Base-by-base conservation (phyloP, 225 moss, liverwort and hornwort species). In the Lunularia cruciata region DNA sequence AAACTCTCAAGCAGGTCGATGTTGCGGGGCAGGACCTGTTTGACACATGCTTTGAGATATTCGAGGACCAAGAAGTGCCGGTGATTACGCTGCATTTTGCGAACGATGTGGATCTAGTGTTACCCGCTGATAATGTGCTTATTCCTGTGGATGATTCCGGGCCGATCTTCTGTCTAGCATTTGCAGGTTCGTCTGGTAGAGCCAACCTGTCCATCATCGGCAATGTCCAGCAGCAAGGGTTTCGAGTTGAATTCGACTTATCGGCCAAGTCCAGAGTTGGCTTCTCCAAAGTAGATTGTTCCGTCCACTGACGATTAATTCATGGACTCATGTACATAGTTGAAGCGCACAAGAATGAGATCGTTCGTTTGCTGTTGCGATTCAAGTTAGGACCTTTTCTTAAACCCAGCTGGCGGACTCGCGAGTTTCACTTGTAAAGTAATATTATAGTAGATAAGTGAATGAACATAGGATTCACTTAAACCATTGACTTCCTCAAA, bases 221-320 rank as follows among this genome's bases (percentile, higher is more conserved):
- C 4, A 89, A 92, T 64, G 75, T 92, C 8, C 89, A 92, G 66
- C 92, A 89, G 66, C 89, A 92, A 52, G 89, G 87, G 26, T 89
- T 88, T 14, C 83, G 77, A 22, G 77, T 92, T 62, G 87, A 92
- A 65, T 92, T 85, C 45, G 92, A 92, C 64, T 62, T 87, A 20
- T 51, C 67, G 6, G 74, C 51, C 5, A 89, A 87, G 37, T 63
- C 73, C 12, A 73, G 79, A 37, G 75, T 92, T 23, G 92, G 89
- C 61, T 84, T 92, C 51, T 66, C 70, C 26, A 55, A 27, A 65
- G 39, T 72, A 49, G 70, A 64, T 11, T 81, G 80, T 37, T 67
- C 67, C 7, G 1, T 36, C 2, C 19, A 31, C 6, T 33, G 25
- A 66, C 1, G 43, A 2, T 16, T 1, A 1, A 6, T n/a, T n/a